Base-by-base conservation (phyloP, 495 filamentous ascomycete genomes). In the Aspergillus steynii region DNA sequence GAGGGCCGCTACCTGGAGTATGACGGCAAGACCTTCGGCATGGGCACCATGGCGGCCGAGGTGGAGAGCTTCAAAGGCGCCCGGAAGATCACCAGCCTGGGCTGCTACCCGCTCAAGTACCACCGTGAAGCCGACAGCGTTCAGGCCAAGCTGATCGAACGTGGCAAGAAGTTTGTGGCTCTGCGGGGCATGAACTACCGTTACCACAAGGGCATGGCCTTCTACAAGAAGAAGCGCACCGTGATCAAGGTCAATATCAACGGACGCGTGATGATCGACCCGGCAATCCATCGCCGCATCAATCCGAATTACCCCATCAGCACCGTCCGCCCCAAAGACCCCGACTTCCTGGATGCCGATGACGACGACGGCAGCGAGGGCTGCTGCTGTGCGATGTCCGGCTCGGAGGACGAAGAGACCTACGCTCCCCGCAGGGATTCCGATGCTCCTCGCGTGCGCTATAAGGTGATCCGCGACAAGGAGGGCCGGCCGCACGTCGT, bases 221-320 rank as follows among this genome's bases (percentile, higher is more conserved):
- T 91, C 70, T 83, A 85, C 74, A 94, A 95, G 79, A 92, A 90
- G 75, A 91, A 91, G 79, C 85, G 87, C 61, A 74, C 83, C 51
- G 80, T 96, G 29, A 80, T 87, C 73, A 96, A 95, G 72, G 86
- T 96, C 76, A 93, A 93, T 61, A 89, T 96, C 77, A 96, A 96
- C 64, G 90, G 91, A 32, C 86, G 93, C 52, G 86, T 96, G 62
- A 96, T 97, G 93, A 82, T 97, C 45, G 93, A 97, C 68, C 89
- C 93, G 0, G 87, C 86, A 14, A 93, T 91, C 55, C 91, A 94
- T 77, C 84, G 93, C 28, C 85, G 92, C 3, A 91, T 95, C 61
- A 92, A 94, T 63, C 92, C 93, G 1, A 96, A 96, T 65, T 96
- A 96, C 66, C 84, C 85, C 15, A 88, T 96, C 68, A 91, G 88